A percentile compares a stretch with the other conserved stretches of the same genome.
These are phyloP conservation scores for Petunia hybrid DNA, from an alignment of 305 asterid genomes.

Conservation along the genomic window DNA sequence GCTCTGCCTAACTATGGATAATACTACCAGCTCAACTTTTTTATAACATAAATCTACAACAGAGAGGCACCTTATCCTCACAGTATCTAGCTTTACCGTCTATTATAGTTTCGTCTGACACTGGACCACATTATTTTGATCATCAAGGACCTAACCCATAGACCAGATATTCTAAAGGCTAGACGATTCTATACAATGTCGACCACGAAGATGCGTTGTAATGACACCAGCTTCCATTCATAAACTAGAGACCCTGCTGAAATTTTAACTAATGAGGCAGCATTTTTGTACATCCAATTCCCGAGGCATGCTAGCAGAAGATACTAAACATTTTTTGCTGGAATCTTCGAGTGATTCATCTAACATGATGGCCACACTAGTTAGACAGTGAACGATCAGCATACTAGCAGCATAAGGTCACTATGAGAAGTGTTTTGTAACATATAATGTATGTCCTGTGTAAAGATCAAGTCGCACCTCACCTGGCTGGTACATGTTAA, in stretches of 20 bases:
- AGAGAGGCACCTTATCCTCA: not conserved
- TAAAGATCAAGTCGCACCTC: constrained; percentile 67
- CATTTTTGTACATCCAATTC: not conserved
- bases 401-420: not conserved
- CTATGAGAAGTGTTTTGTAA: too few species aligned
- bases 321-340: not conserved
- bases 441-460: not conserved
- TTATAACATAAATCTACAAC: not conserved
- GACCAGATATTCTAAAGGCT: too few species aligned
- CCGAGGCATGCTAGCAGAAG: not conserved
- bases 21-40: not conserved
- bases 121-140: not conserved
- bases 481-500: constrained; percentile 85
- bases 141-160: not conserved
- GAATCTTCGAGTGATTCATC: not conserved
- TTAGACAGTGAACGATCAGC: not conserved
- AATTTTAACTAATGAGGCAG: not conserved
- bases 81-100: not conserved
- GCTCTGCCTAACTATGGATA: not conserved
- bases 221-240: not conserved
- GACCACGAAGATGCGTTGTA: too few species aligned
- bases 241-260: not conserved
- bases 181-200: too few species aligned
- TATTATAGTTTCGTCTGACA: not conserved
- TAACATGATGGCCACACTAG: not conserved